Evolutionary conservation across 495 filamentous ascomycete species (phyloP).

Genomic region (Trichoderma gamsii): DNA sequence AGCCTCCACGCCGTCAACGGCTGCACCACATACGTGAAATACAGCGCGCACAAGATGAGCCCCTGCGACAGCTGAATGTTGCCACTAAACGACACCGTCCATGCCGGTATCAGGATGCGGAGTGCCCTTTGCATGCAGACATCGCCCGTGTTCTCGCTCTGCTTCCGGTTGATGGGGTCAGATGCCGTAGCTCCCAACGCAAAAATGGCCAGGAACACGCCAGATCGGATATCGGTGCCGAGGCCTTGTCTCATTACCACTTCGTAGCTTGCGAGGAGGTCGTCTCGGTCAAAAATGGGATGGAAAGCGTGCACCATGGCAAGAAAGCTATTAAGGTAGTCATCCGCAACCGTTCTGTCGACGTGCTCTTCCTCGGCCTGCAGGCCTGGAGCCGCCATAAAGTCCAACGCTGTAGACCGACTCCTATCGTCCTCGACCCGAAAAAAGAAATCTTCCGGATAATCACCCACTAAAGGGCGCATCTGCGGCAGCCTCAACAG

Average conservation of each 20-base stretch:
- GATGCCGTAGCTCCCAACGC: neutral
- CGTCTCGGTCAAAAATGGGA: slow-evolving; percentile 10
- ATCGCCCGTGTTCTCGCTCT: neutral
- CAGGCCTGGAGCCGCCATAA: neutral
- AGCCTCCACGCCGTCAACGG: slow-evolving; percentile 12
- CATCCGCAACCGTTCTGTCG: neutral
- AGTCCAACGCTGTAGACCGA: neutral
- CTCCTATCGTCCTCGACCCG: neutral
- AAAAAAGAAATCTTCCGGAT: neutral
- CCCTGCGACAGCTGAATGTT: neutral
- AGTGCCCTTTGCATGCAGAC: slow-evolving; percentile 3
- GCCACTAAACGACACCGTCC: neutral
- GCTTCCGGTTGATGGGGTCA: neutral
- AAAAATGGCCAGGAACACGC: neutral
- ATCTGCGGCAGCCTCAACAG: neutral
- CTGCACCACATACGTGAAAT: slow-evolving; percentile 9
- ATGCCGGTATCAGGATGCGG: neutral
- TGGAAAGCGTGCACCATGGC: neutral
- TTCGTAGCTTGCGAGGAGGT: neutral
- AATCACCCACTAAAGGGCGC: neutral
- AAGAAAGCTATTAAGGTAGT: neutral
- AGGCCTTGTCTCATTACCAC: neutral
- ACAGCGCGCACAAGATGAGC: neutral
- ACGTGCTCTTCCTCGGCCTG: neutral
- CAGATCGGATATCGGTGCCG: neutral